Conservation (phyloP, 768 basidiomycete genomes). For the Gloeopeniophorella convolvens region DNA sequence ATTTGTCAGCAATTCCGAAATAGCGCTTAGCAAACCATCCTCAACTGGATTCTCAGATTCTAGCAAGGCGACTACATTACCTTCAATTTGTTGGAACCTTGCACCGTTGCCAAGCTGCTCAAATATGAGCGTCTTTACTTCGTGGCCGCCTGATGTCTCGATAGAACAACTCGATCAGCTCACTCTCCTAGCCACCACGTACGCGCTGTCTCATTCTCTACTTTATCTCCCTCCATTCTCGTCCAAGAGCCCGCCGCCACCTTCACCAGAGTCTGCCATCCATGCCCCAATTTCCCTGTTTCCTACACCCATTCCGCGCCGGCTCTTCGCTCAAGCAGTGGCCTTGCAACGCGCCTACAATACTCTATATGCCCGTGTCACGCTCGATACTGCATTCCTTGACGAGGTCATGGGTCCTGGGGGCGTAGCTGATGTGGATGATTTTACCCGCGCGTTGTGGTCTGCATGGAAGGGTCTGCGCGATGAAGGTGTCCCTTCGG, state of each 20-base stretch:
- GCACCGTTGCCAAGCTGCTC: no score
- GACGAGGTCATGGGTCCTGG: conserved; percentile 80
- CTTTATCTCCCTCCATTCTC: conserved; percentile 62
- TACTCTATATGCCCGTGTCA: conserved; percentile 75
- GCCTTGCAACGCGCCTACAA: conserved; percentile 76
- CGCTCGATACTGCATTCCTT: conserved; percentile 72
- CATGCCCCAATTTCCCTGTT: conserved; percentile 88
- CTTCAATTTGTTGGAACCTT: no score
- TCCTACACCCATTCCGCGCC: conserved; percentile 79
- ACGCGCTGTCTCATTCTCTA: conserved; percentile 79
- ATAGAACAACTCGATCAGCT: conserved; percentile 53
- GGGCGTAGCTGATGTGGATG: conserved; percentile 74
- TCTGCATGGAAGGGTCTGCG: conserved; percentile 73
- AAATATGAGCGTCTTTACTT: conserved; percentile 4
- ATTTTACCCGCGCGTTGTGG: conserved; percentile 85
- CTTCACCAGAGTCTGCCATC: conserved; percentile 64
- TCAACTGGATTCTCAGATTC: no score
- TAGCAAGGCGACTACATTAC: no score
- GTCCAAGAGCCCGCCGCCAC: conserved; percentile 33
- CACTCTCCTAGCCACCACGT: conserved; percentile 64
- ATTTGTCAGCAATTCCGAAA: no score
- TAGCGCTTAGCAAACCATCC: no score
- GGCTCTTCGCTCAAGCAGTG: conserved; percentile 58
- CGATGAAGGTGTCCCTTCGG: conserved; percentile 55
- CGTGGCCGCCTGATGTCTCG: conserved; percentile 72